Conservation (phyloP, 2,329 filamentous ascomycete species). For the Colletotrichum limetticola region DNA sequence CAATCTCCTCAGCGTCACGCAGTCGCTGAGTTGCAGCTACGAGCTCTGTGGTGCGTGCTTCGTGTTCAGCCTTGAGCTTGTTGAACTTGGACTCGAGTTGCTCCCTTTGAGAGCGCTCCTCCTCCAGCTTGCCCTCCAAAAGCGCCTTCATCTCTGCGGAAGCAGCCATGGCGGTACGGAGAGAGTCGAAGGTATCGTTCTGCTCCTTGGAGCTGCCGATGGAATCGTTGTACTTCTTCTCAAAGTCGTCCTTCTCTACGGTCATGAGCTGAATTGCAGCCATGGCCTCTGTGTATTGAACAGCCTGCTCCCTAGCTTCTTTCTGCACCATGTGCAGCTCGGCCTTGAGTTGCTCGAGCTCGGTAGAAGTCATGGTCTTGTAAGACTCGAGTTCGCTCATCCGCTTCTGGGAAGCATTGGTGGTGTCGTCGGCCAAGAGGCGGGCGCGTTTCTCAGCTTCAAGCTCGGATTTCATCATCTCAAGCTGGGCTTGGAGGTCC, state of each 20-base stretch:
- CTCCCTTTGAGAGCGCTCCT: conserved; percentile 83
- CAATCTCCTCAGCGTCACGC: conserved; percentile 87
- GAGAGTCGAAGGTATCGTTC: conserved; percentile 75
- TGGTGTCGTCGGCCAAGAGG: conserved; percentile 88
- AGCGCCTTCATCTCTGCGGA: conserved; percentile 81
- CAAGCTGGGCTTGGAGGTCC: conserved; percentile 82
- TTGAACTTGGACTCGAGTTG: conserved; percentile 79
- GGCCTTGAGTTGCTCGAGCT: conserved; percentile 85
- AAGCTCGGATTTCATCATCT: conserved; percentile 75
- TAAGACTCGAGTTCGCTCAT: conserved; percentile 86
- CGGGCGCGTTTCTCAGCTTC: conserved; percentile 84
- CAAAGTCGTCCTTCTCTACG: conserved; percentile 86
- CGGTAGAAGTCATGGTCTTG: conserved; percentile 83
- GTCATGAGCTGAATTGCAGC: conserved; percentile 79
- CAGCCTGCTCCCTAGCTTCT: conserved; percentile 81
- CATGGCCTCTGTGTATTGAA: conserved; percentile 80
- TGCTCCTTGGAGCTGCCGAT: conserved; percentile 76
- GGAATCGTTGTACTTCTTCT: conserved; percentile 74
- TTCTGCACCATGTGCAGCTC: conserved; percentile 86
- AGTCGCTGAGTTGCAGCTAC: conserved; percentile 79
- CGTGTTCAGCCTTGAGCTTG: conserved; percentile 84
- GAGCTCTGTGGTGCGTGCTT: conserved; percentile 81
- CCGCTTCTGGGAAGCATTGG: conserved; percentile 83
- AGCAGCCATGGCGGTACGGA: conserved; percentile 81
- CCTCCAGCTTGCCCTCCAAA: conserved; percentile 83